Conservation (phyloP, 2,329 filamentous ascomycete species). For the Aureobasidium vineae region DNA sequence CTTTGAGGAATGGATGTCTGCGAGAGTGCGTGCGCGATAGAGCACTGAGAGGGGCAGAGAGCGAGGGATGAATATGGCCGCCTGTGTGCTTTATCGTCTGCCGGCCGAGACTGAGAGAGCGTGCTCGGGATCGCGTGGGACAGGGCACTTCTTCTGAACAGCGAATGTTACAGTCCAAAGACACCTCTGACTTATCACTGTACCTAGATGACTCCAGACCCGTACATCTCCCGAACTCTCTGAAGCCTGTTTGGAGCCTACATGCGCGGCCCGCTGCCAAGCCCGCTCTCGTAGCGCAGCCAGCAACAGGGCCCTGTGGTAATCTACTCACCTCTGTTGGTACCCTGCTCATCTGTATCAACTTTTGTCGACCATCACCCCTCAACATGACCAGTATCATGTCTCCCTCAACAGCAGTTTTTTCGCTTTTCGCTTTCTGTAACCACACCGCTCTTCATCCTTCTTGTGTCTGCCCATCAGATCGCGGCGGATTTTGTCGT, state of each 20-base stretch:
- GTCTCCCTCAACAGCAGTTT: background rate
- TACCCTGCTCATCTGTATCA: background rate
- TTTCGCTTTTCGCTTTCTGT: background rate
- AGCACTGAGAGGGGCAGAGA: background rate
- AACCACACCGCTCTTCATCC: background rate
- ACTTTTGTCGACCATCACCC: too few species aligned
- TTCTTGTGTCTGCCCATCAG: background rate
- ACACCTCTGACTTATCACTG: background rate
- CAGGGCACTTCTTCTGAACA: constrained; percentile 12
- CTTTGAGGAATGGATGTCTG: constrained; percentile 10
- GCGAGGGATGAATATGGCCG: background rate
- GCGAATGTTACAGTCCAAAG: background rate
- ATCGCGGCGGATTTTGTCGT: background rate
- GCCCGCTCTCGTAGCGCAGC: background rate
- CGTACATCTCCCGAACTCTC: too few species aligned
- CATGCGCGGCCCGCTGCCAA: background rate
- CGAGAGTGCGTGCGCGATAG: background rate
- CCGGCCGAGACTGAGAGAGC: constrained; percentile 2
- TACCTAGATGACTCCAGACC: background rate
- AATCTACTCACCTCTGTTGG: too few species aligned
- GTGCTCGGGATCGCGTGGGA: constrained; percentile 12
- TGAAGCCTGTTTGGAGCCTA: constrained; percentile 2
- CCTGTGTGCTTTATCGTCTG: background rate
- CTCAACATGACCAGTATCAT: background rate
- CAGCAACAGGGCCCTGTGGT: too few species aligned